Evolutionary conservation across 176 grass and related monocot species (phyloP).

Genomic region (Aegilops speltoides): DNA sequence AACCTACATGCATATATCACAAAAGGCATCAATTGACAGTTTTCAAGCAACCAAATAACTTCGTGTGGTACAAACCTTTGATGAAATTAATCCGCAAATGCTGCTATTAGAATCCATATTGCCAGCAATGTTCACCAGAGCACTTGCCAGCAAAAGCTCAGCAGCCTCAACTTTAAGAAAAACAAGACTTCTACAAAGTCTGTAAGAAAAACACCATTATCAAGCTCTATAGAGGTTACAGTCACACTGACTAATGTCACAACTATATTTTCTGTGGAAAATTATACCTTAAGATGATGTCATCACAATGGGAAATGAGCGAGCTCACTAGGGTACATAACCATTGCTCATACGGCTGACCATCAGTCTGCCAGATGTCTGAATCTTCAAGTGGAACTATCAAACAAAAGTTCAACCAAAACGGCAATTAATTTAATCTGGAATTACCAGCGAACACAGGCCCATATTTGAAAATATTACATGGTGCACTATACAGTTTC

Average conservation of each 20-base stretch:
- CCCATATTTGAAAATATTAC: background rate
- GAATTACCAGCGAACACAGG: background rate
- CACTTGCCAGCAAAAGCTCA: constrained; percentile 83
- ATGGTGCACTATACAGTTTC: background rate
- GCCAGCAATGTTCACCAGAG: constrained; percentile 64
- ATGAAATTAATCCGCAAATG: constrained; percentile 70
- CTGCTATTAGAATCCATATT: constrained; percentile 51
- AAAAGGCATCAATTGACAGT: constrained; percentile 25
- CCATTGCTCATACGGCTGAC: constrained; percentile 67
- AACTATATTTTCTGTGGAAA: constrained; percentile 32
- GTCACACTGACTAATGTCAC: constrained; percentile 23
- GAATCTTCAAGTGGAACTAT: constrained; percentile 66
- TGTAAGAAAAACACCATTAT: constrained; percentile 39
- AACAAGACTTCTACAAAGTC: constrained; percentile 87
- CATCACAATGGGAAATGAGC: constrained; percentile 82
- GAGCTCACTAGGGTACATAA: constrained; percentile 81
- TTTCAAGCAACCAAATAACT: constrained; percentile 26
- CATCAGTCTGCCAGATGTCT: constrained; percentile 72
- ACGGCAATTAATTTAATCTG: constrained; percentile 4
- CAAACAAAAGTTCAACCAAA: constrained; percentile 34
- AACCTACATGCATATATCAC: constrained; percentile 51
- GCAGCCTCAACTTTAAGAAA: constrained; percentile 74
- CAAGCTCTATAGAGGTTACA: constrained; percentile 6
- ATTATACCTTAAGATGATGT: constrained; percentile 71
- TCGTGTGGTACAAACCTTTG: constrained; percentile 44